Conservation (phyloP, 306 rosid species). For the Astragalus membranaceus region DNA sequence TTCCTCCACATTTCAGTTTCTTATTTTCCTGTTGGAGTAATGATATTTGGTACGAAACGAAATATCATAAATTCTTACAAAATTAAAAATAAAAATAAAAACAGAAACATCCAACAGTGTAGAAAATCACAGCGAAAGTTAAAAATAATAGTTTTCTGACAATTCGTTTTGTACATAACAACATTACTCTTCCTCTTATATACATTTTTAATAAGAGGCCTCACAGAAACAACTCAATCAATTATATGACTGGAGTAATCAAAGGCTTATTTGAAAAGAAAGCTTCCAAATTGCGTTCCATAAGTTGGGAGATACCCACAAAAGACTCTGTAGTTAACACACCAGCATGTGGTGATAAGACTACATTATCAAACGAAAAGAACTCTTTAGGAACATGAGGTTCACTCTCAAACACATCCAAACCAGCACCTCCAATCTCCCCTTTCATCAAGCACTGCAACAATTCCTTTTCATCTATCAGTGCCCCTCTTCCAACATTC, state of each 20-base stretch:
- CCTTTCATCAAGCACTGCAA: constrained; percentile 1
- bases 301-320: background rate
- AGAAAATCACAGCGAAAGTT: no score
- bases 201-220: no score
- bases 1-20: no score
- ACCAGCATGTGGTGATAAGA: constrained; percentile 40
- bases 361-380: constrained; percentile 38
- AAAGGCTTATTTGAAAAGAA: constrained; percentile 45
- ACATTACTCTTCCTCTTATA: no score
- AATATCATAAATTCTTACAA: no score
- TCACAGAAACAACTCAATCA: background rate
- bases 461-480: constrained; percentile 36
- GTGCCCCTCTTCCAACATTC: constrained; percentile 41
- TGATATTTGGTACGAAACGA: no score
- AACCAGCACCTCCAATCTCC: constrained; percentile 33
- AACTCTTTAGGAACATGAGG: constrained; percentile 38
- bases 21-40: no score
- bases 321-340: constrained; percentile 17
- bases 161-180: no score
- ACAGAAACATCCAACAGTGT: no score
- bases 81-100: no score
- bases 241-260: constrained; percentile 4
- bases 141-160: no score
- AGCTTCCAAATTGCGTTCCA: constrained; percentile 38
- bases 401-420: constrained; percentile 62